Evolutionary conservation across 345 rosid genomes (phyloP), one percentile per base, ranked within the genome.

Genomic region (Eucalyptus shirleyi): DNA sequence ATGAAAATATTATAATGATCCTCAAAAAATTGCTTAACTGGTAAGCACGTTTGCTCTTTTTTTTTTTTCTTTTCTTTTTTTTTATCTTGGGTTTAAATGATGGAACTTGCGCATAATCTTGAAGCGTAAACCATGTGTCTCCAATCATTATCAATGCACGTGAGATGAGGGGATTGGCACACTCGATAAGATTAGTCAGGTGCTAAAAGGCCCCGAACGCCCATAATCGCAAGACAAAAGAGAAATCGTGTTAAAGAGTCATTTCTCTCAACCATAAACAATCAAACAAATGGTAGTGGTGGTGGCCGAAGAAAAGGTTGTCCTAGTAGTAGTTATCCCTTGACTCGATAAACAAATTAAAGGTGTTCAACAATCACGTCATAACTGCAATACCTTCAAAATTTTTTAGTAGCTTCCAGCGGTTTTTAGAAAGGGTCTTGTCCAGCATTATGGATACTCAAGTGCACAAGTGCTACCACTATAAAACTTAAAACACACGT

Each of bases 81-180:
- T 34, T 1, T 0, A 17, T 69, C 2, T 69, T 9, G 81, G 7
- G 42, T 18, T 69, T 21, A 0, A 17, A 32, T 17, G 1, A 0
- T 69, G 9, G 3, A 10, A 34, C 12, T 69, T 69, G 7, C 24
- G 4, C 44, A 32, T 69, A 5, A 37, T 69, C 7, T 17, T 5
- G 42, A 18, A 34, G 44, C 44, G 2, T 69, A 9, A 34, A 69
- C 24, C 24, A 0, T 9, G 12, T 17, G 81, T 9, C 81, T 69
- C 81, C 81, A 34, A 9, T 69, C 44, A 34, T 34, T 69, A 0
- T 32, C 80, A 16, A 17, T 16, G 21, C 10, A 67, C 4, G 21
- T 8, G 24, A 34, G 6, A 8, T 32, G 40, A 67, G 23, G 80
- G 40, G 80, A 67, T 14, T 7, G 80, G 10, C 40, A 17, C 80